A percentile compares a stretch with the other conserved stretches of the same genome.
Conservation (phyloP, 2,329 filamentous ascomycete species). For the Calonectria hawksworthii region DNA sequence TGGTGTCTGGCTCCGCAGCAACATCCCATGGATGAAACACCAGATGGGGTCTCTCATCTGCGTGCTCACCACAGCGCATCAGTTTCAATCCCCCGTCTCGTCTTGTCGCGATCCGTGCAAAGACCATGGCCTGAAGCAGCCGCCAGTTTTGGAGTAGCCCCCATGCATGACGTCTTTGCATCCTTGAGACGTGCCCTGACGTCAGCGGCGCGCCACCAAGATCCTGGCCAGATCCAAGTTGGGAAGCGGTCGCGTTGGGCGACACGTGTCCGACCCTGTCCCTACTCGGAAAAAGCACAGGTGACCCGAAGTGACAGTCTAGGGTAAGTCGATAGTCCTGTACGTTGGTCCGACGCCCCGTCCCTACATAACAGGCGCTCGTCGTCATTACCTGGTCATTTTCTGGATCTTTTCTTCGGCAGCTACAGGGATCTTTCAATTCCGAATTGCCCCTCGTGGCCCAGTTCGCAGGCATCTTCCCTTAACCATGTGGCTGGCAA, state of each 20-base stretch:
- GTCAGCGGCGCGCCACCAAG: slow-evolving; percentile 48
- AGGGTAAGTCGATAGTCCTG: slow-evolving; percentile 22
- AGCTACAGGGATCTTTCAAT: slow-evolving; percentile 7
- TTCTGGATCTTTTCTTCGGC: slow-evolving; percentile 15
- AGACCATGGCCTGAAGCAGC: slow-evolving; percentile 40
- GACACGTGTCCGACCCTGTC: slow-evolving; percentile 43
- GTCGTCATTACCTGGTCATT: not conserved
- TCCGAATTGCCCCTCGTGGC: slow-evolving; percentile 18
- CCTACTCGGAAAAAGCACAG: slow-evolving; percentile 10
- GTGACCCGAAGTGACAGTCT: slow-evolving; percentile 24
- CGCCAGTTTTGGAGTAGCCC: slow-evolving; percentile 35
- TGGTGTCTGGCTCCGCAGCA: not conserved
- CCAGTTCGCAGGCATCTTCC: slow-evolving; percentile 22
- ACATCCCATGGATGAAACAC: not conserved
- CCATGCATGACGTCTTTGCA: slow-evolving; percentile 45
- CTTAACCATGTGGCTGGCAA: slow-evolving; percentile 19
- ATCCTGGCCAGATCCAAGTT: slow-evolving; percentile 48
- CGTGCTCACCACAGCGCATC: slow-evolving; percentile 4
- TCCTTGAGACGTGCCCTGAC: slow-evolving; percentile 38
- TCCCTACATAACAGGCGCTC: not conserved
- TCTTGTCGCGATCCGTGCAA: slow-evolving; percentile 26
- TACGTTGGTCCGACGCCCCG: not conserved
- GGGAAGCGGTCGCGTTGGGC: slow-evolving; percentile 41
- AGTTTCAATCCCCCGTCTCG: slow-evolving; percentile 31
- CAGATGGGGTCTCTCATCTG: not conserved